Percentiles rank a stretch among this genome's conserved stretches.
phyloP scores from a whole-genome alignment of 1,139 yeast species.

The Zygosaccharomyces pseudobailii region DNA sequence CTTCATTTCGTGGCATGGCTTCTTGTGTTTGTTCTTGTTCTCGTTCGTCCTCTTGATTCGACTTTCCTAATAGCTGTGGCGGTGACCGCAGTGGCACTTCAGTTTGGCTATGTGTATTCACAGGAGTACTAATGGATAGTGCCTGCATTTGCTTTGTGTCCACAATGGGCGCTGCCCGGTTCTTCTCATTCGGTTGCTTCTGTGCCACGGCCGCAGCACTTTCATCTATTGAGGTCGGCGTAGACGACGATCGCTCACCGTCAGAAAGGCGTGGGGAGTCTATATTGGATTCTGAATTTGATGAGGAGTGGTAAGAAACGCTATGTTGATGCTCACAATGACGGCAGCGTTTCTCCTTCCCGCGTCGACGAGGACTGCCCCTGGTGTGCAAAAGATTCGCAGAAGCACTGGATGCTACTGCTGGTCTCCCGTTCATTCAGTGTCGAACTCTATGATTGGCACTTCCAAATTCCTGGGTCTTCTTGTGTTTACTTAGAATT shows the following conservation, averaged over 20 bases:
- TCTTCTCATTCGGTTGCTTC: conserved; percentile 5
- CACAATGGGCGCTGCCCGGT: background rate
- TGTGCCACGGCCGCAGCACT: conserved; percentile 7
- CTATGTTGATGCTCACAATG: conserved; percentile 12
- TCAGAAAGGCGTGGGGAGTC: conserved; percentile 20
- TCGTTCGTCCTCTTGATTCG: background rate
- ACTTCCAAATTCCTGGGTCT: background rate
- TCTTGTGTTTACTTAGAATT: background rate
- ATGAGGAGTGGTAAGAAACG: conserved; percentile 18
- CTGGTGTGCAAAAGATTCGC: conserved; percentile 1
- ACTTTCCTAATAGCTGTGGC: background rate
- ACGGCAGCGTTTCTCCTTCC: background rate
- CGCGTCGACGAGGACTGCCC: conserved; percentile 1
- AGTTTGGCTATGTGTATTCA: background rate
- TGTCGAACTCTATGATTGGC: background rate
- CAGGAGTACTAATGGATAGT: background rate
- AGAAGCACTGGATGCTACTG: background rate
- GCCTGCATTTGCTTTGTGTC: background rate
- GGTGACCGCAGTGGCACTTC: background rate
- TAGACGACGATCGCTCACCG: conserved; percentile 20
- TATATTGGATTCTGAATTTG: conserved; percentile 22
- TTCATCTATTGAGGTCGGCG: conserved; percentile 26
- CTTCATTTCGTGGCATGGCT: background rate
- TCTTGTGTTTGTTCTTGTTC: background rate
- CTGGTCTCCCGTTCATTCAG: background rate